A percentile compares a stretch with the other conserved stretches of the same genome.
Evolutionary conservation across 129 eudicot genomes (phyloP).

Genomic region (Tagetes patula): DNA sequence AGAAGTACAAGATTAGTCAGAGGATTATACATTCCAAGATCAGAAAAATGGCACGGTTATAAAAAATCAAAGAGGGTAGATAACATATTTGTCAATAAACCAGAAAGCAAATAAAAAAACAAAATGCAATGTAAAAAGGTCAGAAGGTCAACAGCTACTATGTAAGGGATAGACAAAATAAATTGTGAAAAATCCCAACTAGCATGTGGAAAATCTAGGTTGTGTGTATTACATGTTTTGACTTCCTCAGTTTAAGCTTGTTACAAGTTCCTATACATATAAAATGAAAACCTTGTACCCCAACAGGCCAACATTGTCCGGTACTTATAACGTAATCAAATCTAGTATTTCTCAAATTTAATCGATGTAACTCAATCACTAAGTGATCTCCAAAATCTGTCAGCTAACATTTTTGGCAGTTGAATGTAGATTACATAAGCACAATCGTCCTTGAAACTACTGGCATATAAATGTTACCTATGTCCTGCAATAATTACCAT

Average conservation of each 20-base stretch:
- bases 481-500: background rate
- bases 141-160: background rate
- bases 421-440: conserved; percentile 2
- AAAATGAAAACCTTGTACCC: background rate
- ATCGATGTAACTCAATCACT: background rate
- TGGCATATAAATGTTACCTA: background rate
- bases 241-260: background rate
- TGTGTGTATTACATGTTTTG: background rate
- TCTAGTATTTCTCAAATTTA: background rate
- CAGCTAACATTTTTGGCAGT: background rate
- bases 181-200: background rate
- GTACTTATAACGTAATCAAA: background rate
- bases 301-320: background rate
- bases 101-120: background rate
- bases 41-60: background rate
- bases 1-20: background rate
- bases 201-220: background rate
- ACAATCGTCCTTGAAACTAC: background rate
- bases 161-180: background rate
- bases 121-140: background rate
- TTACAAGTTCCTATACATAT: background rate
- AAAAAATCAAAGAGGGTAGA: background rate
- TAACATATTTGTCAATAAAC: background rate
- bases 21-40: background rate
- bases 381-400: background rate